Percentiles rank a stretch among this genome's conserved stretches.
These are phyloP conservation scores for Achaetomium macrosporum DNA, from an alignment of 2,329 filamentous ascomycete species.

Conservation along the genomic window DNA sequence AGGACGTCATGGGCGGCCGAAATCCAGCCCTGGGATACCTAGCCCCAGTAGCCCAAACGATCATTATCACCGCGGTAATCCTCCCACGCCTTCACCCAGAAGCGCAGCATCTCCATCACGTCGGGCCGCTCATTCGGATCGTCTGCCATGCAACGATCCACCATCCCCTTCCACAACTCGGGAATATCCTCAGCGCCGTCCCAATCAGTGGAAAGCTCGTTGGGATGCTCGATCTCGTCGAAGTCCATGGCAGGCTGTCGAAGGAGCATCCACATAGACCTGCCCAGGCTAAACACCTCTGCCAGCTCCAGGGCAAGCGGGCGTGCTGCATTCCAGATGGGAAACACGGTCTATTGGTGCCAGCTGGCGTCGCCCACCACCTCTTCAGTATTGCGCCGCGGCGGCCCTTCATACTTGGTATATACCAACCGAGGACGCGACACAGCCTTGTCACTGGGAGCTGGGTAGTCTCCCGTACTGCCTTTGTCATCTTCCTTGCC, in stretches of 20 bases:
- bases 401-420: not conserved
- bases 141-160: not conserved
- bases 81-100: not conserved
- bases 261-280: conserved; percentile 1
- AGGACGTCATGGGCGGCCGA: too few species aligned
- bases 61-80: too few species aligned
- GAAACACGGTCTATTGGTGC: not conserved
- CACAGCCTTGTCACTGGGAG: not conserved
- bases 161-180: not conserved
- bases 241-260: not conserved
- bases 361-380: not conserved
- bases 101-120: not conserved
- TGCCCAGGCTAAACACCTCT: not conserved
- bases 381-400: not conserved
- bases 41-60: too few species aligned
- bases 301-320: not conserved
- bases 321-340: not conserved
- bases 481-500: not conserved
- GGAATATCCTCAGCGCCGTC: not conserved
- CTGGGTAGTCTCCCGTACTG: not conserved
- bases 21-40: too few species aligned
- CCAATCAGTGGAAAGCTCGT: not conserved
- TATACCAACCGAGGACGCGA: not conserved
- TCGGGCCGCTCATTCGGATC: not conserved
- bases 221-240: not conserved